phyloP scores from a whole-genome alignment of 2,329 filamentous ascomycete species.

The Aspergillus proliferans region DNA sequence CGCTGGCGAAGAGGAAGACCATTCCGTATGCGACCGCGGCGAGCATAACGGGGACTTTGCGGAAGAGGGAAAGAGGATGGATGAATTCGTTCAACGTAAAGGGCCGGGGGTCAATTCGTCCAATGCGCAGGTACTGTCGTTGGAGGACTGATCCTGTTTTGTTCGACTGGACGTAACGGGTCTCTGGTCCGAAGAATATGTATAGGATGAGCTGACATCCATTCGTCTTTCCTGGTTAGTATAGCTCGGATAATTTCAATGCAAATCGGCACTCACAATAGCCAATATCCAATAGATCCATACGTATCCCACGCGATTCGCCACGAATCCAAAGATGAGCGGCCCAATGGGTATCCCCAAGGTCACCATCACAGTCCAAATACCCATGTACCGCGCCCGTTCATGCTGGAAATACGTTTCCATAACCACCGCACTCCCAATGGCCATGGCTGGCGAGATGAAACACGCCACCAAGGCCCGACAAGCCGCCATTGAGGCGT shows the following conservation, averaged over 20 bases:
- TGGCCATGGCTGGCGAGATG: slow-evolving; percentile 47
- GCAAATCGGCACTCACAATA: slow-evolving; percentile 36
- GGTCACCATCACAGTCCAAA: slow-evolving; percentile 50
- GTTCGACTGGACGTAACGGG: slow-evolving; percentile 40
- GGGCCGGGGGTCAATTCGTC: slow-evolving; percentile 48
- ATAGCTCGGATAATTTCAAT: not conserved
- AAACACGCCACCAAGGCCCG: slow-evolving; percentile 49
- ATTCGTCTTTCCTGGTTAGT: slow-evolving; percentile 40
- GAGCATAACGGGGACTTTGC: slow-evolving; percentile 44
- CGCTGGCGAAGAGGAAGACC: slow-evolving; percentile 50
- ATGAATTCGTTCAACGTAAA: slow-evolving; percentile 46
- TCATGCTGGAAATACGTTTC: slow-evolving; percentile 53
- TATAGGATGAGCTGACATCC: slow-evolving; percentile 51
- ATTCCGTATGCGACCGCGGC: slow-evolving; percentile 51
- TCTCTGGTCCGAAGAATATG: slow-evolving; percentile 50
- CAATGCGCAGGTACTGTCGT: slow-evolving; percentile 38
- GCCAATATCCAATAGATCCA: slow-evolving; percentile 57
- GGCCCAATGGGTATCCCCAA: slow-evolving; percentile 40
- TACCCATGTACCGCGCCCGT: slow-evolving; percentile 48
- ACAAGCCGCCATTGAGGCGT: slow-evolving; percentile 46
- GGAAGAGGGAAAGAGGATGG: slow-evolving; percentile 44
- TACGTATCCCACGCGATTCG: slow-evolving; percentile 47
- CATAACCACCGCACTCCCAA: slow-evolving; percentile 51
- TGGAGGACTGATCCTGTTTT: slow-evolving; percentile 29
- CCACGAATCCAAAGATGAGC: slow-evolving; percentile 40